Conservation (phyloP, 2,329 filamentous ascomycete genomes). For the Xylariaceae sp. region DNA sequence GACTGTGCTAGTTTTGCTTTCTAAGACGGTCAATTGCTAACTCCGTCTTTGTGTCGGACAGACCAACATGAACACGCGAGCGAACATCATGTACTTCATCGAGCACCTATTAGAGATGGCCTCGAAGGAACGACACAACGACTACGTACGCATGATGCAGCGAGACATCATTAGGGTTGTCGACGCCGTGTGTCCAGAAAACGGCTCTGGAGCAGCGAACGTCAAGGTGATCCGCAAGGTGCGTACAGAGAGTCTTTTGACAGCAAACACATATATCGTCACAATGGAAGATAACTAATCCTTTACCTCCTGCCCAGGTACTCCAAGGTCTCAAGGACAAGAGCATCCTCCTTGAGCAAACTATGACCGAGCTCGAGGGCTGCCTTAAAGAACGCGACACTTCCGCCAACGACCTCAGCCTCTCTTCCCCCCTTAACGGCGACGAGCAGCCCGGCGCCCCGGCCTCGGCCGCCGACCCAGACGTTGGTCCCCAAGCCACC, state of each 20-base stretch:
- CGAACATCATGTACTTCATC: constrained; percentile 99
- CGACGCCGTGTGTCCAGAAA: constrained; percentile 86
- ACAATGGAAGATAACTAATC: constrained; percentile 6
- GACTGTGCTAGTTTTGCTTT: not conserved
- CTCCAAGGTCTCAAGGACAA: constrained; percentile 74
- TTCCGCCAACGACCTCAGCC: constrained; percentile 61
- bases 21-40: constrained; percentile 11
- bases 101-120: constrained; percentile 92
- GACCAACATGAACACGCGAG: constrained; percentile 95
- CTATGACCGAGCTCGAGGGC: constrained; percentile 80
- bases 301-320: constrained; percentile 53
- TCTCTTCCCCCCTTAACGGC: constrained; percentile 56
- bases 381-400: constrained; percentile 81
- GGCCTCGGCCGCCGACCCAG: constrained; percentile 42
- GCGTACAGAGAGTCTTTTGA: constrained; percentile 33
- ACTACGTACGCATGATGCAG: constrained; percentile 94
- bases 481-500: constrained; percentile 37
- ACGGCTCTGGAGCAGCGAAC: constrained; percentile 89
- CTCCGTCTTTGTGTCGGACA: constrained; percentile 43
- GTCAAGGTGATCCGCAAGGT: constrained; percentile 90
- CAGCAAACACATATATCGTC: not conserved
- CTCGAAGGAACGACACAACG: constrained; percentile 73
- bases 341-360: constrained; percentile 74
- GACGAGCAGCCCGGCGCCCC: constrained; percentile 47
- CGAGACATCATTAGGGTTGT: constrained; percentile 90